Conservation (phyloP, 768 basidiomycete species). For the Suillus placidus region DNA sequence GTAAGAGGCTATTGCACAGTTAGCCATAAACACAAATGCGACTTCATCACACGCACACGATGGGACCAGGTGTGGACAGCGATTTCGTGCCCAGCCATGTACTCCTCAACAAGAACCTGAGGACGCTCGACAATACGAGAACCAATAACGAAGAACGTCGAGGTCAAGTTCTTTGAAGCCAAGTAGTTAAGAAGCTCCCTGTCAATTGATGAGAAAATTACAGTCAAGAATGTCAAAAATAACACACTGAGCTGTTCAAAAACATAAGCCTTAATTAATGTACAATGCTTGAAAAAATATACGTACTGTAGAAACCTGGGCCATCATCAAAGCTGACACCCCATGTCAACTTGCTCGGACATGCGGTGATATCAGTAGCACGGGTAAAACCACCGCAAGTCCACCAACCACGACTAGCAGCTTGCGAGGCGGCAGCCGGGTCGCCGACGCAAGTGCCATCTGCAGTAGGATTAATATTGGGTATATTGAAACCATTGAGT, state of each 20-base stretch:
- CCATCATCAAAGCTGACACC: constrained; percentile 90
- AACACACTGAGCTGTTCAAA: constrained; percentile 52
- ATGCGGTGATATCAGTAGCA: constrained; percentile 60
- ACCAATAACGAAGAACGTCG: constrained; percentile 93
- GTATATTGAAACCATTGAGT: constrained; percentile 70
- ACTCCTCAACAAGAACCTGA: constrained; percentile 73
- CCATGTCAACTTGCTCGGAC: constrained; percentile 73
- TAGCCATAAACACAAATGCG: constrained; percentile 25
- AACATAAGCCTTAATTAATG: constrained; percentile 10
- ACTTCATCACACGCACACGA: constrained; percentile 41
- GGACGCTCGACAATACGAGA: constrained; percentile 84
- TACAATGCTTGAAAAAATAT: not conserved
- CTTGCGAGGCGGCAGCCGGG: constrained; percentile 54
- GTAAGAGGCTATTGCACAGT: constrained; percentile 55
- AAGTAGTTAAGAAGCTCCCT: constrained; percentile 77
- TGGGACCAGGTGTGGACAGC: constrained; percentile 94
- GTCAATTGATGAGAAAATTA: constrained; percentile 14
- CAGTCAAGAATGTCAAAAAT: not conserved
- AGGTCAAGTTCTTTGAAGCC: constrained; percentile 56
- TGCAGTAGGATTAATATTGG: constrained; percentile 58
- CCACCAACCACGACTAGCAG: constrained; percentile 83
- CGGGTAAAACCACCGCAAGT: constrained; percentile 79
- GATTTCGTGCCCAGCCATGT: constrained; percentile 80
- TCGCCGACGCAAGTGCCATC: constrained; percentile 73
- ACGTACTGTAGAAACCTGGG: constrained; percentile 79